A percentile compares a stretch with the other conserved stretches of the same genome.
These are phyloP conservation scores for Blepharisma stoltei DNA, from an alignment of 73 alveolate genomes.

Conservation along the genomic window DNA sequence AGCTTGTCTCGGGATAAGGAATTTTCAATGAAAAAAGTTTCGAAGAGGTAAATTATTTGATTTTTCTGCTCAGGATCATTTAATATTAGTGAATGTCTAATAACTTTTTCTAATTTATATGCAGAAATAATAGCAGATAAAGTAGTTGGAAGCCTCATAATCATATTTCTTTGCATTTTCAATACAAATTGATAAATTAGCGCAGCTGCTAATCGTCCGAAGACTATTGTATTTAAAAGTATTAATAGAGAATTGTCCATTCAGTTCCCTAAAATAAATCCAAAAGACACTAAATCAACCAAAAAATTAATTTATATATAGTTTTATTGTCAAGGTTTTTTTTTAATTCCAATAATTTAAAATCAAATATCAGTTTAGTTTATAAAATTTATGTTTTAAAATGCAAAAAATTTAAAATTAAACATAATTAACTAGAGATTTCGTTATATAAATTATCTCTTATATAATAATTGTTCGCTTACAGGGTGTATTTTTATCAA, in stretches of 20 bases:
- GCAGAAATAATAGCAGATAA: no score
- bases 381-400: no score
- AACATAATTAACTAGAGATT: no score
- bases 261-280: neutral
- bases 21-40: neutral
- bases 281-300: neutral
- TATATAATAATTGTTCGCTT: no score
- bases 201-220: neutral
- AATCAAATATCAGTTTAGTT: no score
- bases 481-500: no score
- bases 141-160: neutral
- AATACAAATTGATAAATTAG: neutral
- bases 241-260: neutral
- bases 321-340: no score
- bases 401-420: no score
- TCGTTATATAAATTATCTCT: no score
- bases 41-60: neutral
- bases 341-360: no score
- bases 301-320: no score
- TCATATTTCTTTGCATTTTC: neutral
- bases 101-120: neutral
- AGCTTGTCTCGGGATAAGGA: neutral
- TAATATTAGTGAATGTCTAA: neutral
- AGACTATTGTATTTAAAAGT: neutral
- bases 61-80: neutral